Percentiles rank a stretch among this genome's conserved stretches.
These are phyloP conservation scores for Trichoderma atroviride DNA, from an alignment of 2,329 filamentous ascomycete species.

Conservation along the genomic window DNA sequence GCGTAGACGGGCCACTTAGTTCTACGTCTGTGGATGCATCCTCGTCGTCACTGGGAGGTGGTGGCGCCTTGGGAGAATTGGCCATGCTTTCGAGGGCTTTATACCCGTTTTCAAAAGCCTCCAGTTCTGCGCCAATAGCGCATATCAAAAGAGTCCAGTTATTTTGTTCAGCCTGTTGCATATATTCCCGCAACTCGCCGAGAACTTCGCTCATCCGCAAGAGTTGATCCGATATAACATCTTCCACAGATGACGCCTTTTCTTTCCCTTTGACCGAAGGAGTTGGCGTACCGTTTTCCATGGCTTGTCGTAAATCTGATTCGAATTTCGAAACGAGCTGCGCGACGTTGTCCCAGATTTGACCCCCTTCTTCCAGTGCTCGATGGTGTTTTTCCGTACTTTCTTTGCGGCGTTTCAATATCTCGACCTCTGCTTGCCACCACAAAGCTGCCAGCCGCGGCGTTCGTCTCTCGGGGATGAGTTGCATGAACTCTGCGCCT, in stretches of 20 bases:
- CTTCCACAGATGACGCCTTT: conserved; percentile 39
- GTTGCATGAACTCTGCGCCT: conserved; percentile 58
- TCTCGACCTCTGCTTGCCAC: conserved; percentile 66
- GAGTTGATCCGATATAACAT: conserved; percentile 51
- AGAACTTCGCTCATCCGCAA: conserved; percentile 60
- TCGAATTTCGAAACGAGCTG: conserved; percentile 67
- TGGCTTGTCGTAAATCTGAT: conserved; percentile 57
- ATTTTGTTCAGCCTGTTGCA: conserved; percentile 59
- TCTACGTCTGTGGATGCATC: conserved; percentile 22
- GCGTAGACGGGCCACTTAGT: neutral
- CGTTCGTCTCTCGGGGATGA: conserved; percentile 67
- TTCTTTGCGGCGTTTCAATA: conserved; percentile 57
- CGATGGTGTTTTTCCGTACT: conserved; percentile 63
- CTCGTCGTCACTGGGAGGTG: conserved; percentile 15
- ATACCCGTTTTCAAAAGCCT: conserved; percentile 65
- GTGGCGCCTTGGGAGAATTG: neutral
- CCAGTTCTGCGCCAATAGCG: conserved; percentile 73
- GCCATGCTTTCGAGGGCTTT: conserved; percentile 51
- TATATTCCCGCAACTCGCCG: conserved; percentile 54
- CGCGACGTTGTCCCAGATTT: conserved; percentile 67
- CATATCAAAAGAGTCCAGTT: conserved; percentile 76
- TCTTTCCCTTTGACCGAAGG: conserved; percentile 38
- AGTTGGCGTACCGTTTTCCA: conserved; percentile 43
- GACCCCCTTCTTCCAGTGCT: conserved; percentile 68
- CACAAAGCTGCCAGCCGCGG: conserved; percentile 70